Percentiles rank a stretch among this genome's conserved stretches.
Conservation (phyloP, 495 filamentous ascomycete species). For the Aspergillus incahuasiensis region DNA sequence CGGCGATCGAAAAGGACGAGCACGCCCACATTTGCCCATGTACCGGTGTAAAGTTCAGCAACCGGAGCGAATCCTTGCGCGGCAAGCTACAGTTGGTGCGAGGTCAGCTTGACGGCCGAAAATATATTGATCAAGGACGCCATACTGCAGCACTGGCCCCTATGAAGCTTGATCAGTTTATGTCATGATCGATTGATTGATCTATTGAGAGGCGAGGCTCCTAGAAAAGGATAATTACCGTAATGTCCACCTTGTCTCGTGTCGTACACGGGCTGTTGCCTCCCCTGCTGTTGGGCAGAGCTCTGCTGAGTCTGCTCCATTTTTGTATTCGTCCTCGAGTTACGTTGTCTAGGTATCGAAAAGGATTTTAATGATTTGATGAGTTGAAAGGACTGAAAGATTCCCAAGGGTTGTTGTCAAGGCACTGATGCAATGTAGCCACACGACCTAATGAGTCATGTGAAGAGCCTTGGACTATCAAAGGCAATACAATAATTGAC, state of each 20-base stretch:
- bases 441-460: too few relatives aligned
- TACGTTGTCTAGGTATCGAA: not conserved
- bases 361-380: not conserved
- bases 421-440: too few relatives aligned
- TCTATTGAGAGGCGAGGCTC: not conserved
- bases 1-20: not conserved
- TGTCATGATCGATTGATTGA: not conserved
- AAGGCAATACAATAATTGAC: not conserved
- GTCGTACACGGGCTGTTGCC: slow-evolving; percentile 70
- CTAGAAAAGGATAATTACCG: slow-evolving; percentile 46
- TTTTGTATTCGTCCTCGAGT: not conserved
- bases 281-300: slow-evolving; percentile 51
- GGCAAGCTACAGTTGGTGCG: slow-evolving; percentile 49
- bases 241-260: slow-evolving; percentile 80
- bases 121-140: slow-evolving; percentile 12
- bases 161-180: slow-evolving; percentile 31
- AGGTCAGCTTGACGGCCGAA: slow-evolving; percentile 11
- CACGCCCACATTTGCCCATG: slow-evolving; percentile 83
- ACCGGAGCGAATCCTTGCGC: slow-evolving; percentile 76
- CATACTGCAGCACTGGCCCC: slow-evolving; percentile 79
- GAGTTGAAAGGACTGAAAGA: not conserved
- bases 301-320: slow-evolving; percentile 58
- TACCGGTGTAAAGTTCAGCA: slow-evolving; percentile 82
- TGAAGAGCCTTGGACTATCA: too few relatives aligned
- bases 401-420: too few relatives aligned